phyloP scores from a whole-genome alignment of 1,284 basidiomycete genomes.

The Inonotus hispidus region DNA sequence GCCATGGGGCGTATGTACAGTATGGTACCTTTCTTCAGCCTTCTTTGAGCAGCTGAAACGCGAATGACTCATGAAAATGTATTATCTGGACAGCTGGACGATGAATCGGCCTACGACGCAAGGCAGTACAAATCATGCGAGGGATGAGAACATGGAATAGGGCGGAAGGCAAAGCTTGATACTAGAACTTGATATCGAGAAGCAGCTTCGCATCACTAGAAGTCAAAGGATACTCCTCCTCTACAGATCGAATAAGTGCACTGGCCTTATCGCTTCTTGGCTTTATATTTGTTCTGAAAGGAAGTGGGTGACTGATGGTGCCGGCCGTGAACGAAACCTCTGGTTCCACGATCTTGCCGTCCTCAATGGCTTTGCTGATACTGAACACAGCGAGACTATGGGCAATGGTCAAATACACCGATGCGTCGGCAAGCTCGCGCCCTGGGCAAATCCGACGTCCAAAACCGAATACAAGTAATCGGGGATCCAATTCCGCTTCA shows the following conservation, averaged over 20 bases:
- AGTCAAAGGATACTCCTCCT: conserved; percentile 9
- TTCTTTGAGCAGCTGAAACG: no score
- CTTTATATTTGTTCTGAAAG: neutral
- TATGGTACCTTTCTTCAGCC: no score
- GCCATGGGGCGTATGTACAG: no score
- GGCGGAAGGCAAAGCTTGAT: neutral
- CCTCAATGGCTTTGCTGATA: conserved; percentile 13
- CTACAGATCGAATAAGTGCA: conserved; percentile 5
- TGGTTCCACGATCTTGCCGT: neutral
- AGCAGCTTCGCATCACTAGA: neutral
- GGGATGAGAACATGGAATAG: neutral
- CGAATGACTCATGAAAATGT: no score
- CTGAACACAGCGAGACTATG: conserved; percentile 17
- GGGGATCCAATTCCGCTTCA: conserved; percentile 14
- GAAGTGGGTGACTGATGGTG: conserved; percentile 7
- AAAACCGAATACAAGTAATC: conserved; percentile 11
- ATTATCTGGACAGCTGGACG: no score
- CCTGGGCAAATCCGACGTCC: conserved; percentile 18
- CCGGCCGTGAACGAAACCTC: neutral
- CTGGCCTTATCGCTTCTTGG: conserved; percentile 5
- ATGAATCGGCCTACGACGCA: no score
- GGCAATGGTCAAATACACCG: conserved; percentile 18
- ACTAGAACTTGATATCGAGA: neutral
- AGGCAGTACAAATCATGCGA: neutral
- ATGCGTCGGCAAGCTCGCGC: conserved; percentile 15